A percentile compares a stretch with the other conserved stretches of the same genome.
phyloP scores from a whole-genome alignment of 73 alveolate genomes.

The Stentor roeselii region DNA sequence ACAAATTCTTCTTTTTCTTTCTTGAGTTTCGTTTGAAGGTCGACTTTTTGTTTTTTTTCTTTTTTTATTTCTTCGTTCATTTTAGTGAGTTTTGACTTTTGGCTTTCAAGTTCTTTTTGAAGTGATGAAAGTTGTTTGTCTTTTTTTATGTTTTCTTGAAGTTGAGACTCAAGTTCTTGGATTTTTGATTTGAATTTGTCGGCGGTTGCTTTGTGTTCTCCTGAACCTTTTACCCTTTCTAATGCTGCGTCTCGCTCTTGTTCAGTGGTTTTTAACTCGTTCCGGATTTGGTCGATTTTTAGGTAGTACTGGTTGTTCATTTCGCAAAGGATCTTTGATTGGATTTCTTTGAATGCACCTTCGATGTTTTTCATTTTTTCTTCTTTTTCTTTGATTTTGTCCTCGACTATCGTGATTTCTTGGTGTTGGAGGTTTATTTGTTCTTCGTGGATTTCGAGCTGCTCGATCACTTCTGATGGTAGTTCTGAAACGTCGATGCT shows the following conservation, averaged over 20 bases:
- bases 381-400: constrained; percentile 24
- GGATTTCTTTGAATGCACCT: background rate
- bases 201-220: constrained; percentile 40
- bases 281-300: constrained; percentile 10
- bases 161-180: constrained; percentile 45
- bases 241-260: constrained; percentile 8
- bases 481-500: background rate
- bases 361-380: constrained; percentile 11
- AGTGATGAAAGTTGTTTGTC: constrained; percentile 41
- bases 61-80: constrained; percentile 52
- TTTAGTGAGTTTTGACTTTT: constrained; percentile 40
- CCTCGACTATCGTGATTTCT: constrained; percentile 8
- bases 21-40: constrained; percentile 45
- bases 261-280: background rate
- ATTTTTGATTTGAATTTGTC: constrained; percentile 45
- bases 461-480: background rate
- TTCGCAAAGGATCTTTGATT: constrained; percentile 3
- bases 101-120: constrained; percentile 32
- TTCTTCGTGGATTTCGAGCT: background rate
- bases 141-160: constrained; percentile 46
- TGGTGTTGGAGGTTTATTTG: background rate
- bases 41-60: constrained; percentile 52
- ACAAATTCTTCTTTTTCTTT: constrained; percentile 49
- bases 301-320: background rate
- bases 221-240: constrained; percentile 28